Evolutionary conservation across 306 rosid species (phyloP), one percentile per base, ranked within the genome.

Genomic region (Acacia crassicarpa): DNA sequence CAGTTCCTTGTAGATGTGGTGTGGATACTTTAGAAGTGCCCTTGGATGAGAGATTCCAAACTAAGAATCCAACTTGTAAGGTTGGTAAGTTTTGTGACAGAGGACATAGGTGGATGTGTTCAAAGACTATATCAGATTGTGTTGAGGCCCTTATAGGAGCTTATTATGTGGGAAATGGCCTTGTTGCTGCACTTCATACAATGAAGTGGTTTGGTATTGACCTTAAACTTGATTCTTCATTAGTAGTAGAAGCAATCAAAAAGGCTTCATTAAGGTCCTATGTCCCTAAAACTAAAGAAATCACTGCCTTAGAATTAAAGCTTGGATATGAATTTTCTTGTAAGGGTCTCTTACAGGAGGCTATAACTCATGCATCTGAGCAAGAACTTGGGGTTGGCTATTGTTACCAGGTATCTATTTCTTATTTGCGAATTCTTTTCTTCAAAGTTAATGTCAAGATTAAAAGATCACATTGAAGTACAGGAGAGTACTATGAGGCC

Each of bases 101-200:
- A 78, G 97, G 94, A 27, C 94, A 92, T 67, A 82, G 92, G 78
- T 92, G 97, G 97, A 88, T 92, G 90, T 77, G 87, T 79, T 92
- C 94, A 43, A 92, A 92, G 80, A 90, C 94, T 9, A 81, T 92
- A 83, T 85, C 97, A 49, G 97, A 92, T 83, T 89, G 91, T 70
- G 92, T 83, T 78, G 97, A 92, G 88, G 94, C 97, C 82, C 91
- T 92, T 44, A 75, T 92, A 33, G 97, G 92, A 65, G 94, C 92
- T 3, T 89, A 92, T 86, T 92, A 86, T 85, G 84, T 89, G 54
- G 84, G 76, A n/a, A 90, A 89, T 73, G 97, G 97, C 63, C 79
- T 87, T 67, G 6, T 76, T 85, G 90, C 90, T 85, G 90, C 90
- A 58, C 61, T 90, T 75, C 87, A 92, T 75, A 30, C 84, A 54